Evolutionary conservation across 352 stramenopile genomes (phyloP).

Genomic region (Thalassiosira pacifica): DNA sequence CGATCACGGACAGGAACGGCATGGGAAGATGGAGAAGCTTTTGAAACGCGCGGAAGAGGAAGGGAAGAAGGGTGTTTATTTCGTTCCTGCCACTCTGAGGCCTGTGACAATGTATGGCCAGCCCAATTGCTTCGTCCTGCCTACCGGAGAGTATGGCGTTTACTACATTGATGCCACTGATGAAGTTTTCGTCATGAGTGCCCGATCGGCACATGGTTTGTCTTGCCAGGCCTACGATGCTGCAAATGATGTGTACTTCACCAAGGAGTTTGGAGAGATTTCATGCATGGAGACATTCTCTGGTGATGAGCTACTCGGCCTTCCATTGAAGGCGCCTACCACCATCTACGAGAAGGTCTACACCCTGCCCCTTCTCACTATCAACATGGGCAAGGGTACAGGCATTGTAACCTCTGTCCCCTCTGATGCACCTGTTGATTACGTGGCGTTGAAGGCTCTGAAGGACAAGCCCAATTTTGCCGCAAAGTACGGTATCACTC

Average conservation of each 20-base stretch:
- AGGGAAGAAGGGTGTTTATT: slow-evolving; percentile 93
- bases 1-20: slow-evolving; percentile 75
- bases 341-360: slow-evolving; percentile 99
- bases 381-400: slow-evolving; percentile 99
- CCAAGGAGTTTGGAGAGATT: slow-evolving; percentile 87
- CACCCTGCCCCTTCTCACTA: slow-evolving; percentile 98
- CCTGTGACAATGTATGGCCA: slow-evolving; percentile 99
- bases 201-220: slow-evolving; percentile 93
- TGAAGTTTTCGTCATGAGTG: slow-evolving; percentile 96
- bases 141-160: slow-evolving; percentile 98
- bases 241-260: slow-evolving; percentile 78
- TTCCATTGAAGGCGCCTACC: slow-evolving; percentile 95
- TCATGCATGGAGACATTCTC: slow-evolving; percentile 90
- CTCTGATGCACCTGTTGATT: slow-evolving; percentile 99
- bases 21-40: slow-evolving; percentile 77
- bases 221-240: slow-evolving; percentile 92
- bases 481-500: slow-evolving; percentile 98
- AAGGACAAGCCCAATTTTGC: slow-evolving; percentile 98
- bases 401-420: slow-evolving; percentile 99
- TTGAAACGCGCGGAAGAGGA: slow-evolving; percentile 72
- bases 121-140: slow-evolving; percentile 99
- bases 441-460: slow-evolving; percentile 97
- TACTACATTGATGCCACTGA: slow-evolving; percentile 92
- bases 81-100: slow-evolving; percentile 98
- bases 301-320: slow-evolving; percentile 96